phyloP scores from a whole-genome alignment of 2,329 filamentous ascomycete genomes.

The Chaetothyriales sp. region DNA sequence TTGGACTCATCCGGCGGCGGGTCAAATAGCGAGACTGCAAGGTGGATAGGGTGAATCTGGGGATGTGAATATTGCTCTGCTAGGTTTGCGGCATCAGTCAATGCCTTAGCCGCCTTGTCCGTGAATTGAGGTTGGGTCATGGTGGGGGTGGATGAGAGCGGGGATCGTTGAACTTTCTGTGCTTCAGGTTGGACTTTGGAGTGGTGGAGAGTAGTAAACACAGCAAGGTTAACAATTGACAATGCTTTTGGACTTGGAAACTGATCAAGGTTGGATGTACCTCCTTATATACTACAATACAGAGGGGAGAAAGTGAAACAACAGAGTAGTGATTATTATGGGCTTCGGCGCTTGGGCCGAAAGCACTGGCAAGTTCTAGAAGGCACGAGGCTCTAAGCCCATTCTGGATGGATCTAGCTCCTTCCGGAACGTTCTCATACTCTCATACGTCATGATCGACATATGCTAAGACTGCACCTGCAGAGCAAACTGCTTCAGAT shows the following conservation, averaged over 20 bases:
- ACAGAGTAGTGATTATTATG: not conserved
- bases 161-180: not conserved
- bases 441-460: not conserved
- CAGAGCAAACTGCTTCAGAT: conserved; percentile 50
- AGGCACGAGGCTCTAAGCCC: not conserved
- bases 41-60: conserved; percentile 77
- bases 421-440: not conserved
- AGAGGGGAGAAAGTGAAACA: not conserved
- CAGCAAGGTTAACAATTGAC: not conserved
- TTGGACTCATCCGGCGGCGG: conserved; percentile 47
- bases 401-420: not conserved
- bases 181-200: not conserved
- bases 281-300: too few species aligned
- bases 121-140: conserved; percentile 65
- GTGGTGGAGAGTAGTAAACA: not conserved
- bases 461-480: conserved; percentile 25
- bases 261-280: not conserved
- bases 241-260: not conserved
- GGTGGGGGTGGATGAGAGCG: not conserved
- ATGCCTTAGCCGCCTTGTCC: conserved; percentile 75
- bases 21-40: conserved; percentile 47
- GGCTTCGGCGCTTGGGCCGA: not conserved
- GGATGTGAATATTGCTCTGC: conserved; percentile 83
- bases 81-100: conserved; percentile 74
- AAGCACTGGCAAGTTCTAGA: not conserved